These are phyloP conservation scores for Apophysomyces ossiformis DNA, from an alignment of 371 early-diverging fungal genomes.

Conservation along the genomic window DNA sequence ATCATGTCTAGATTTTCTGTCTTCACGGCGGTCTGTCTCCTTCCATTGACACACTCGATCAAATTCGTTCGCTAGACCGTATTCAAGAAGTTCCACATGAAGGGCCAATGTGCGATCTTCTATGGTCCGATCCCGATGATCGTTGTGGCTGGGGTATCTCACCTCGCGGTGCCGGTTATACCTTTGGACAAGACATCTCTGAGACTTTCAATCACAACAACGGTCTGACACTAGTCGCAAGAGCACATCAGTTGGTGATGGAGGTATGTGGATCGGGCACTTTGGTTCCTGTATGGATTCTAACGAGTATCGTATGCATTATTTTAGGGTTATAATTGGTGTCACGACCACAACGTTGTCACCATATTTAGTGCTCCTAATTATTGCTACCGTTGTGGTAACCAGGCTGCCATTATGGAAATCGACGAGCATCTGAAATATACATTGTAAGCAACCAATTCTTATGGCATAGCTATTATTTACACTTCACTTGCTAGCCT, in stretches of 20 bases:
- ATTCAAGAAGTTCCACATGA: constrained; percentile 99
- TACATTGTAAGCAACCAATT: constrained; percentile 73
- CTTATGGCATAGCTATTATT: neutral
- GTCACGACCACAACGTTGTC: constrained; percentile 97
- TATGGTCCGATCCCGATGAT: constrained; percentile 99
- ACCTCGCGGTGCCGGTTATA: constrained; percentile 98
- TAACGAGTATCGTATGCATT: neutral
- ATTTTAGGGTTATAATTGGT: constrained; percentile 92
- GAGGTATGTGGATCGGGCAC: constrained; percentile 27
- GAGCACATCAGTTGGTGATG: constrained; percentile 97
- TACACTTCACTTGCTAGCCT: constrained; percentile 56
- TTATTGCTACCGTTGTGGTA: constrained; percentile 99
- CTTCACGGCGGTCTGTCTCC: constrained; percentile 99
- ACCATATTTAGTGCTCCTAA: constrained; percentile 99
- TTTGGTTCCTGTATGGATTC: neutral
- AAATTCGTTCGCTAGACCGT: constrained; percentile 96
- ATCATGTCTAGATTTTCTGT: constrained; percentile 76
- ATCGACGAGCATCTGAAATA: constrained; percentile 94
- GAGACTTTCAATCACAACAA: constrained; percentile 98
- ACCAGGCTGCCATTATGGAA: constrained; percentile 98
- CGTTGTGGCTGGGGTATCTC: constrained; percentile 97
- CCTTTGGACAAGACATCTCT: constrained; percentile 97
- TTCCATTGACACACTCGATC: constrained; percentile 95
- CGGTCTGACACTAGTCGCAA: constrained; percentile 89
- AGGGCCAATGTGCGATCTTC: constrained; percentile 96